Conservation (phyloP, 2,329 filamentous ascomycete genomes). For the Neodidymelliopsis sp. region DNA sequence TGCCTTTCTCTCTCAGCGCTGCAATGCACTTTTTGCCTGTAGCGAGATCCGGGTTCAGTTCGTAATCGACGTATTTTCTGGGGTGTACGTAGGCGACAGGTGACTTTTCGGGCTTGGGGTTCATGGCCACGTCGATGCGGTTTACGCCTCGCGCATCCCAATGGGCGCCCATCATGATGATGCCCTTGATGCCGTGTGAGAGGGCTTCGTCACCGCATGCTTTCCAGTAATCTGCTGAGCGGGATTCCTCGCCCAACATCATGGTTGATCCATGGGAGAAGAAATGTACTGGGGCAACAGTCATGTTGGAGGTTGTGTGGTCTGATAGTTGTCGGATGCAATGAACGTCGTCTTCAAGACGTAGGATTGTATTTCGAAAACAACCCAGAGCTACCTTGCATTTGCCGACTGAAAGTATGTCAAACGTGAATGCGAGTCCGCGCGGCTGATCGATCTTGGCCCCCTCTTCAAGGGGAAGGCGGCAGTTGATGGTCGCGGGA, state of each 20-base stretch:
- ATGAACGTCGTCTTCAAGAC: no score
- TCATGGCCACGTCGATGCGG: constrained; percentile 66
- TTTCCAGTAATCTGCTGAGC: constrained; percentile 71
- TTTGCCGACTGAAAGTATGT: no score
- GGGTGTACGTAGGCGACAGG: constrained; percentile 73
- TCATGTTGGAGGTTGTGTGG: constrained; percentile 21
- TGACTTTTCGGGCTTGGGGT: constrained; percentile 66
- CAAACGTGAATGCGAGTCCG: no score
- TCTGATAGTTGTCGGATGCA: background rate
- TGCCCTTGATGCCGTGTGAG: constrained; percentile 64
- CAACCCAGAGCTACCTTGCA: no score
- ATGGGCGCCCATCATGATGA: constrained; percentile 75
- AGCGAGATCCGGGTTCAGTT: constrained; percentile 65
- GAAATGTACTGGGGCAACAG: constrained; percentile 66
- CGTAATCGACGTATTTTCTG: constrained; percentile 69
- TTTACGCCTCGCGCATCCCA: constrained; percentile 66
- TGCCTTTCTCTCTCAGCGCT: constrained; percentile 60
- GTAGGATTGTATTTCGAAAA: no score
- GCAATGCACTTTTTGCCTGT: constrained; percentile 60
- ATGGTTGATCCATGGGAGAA: constrained; percentile 76
- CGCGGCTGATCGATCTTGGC: no score
- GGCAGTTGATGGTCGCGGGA: constrained; percentile 15
- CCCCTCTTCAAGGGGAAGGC: no score
- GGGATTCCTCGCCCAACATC: constrained; percentile 72
- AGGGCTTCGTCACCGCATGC: constrained; percentile 69